phyloP scores from a whole-genome alignment of 2,329 filamentous ascomycete species.

The Trichoderma cornu-damae region DNA sequence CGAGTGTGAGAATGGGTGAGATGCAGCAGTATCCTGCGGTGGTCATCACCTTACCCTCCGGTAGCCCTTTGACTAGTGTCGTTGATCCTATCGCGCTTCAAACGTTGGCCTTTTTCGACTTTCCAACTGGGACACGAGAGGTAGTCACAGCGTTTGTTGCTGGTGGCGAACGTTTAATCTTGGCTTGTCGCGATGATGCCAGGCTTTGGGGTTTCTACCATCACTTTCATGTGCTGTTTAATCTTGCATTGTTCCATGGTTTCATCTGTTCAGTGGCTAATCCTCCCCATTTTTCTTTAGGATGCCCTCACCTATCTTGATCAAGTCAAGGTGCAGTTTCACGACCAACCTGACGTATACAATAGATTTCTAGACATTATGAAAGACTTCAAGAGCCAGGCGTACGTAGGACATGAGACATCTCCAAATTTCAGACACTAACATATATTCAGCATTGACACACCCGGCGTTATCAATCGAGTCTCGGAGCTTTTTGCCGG shows the following conservation, averaged over 20 bases:
- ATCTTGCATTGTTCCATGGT: slow-evolving; percentile 6
- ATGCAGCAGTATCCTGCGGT: slow-evolving; percentile 10
- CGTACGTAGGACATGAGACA: slow-evolving; percentile 50
- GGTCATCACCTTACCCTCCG: slow-evolving; percentile 13
- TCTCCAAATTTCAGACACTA: slow-evolving; percentile 48
- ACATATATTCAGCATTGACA: slow-evolving; percentile 67
- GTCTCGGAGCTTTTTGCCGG: slow-evolving; percentile 95
- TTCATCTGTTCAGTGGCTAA: slow-evolving; percentile 16
- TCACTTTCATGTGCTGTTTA: slow-evolving; percentile 25
- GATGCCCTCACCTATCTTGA: slow-evolving; percentile 90
- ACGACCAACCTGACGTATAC: slow-evolving; percentile 94
- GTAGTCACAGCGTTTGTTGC: slow-evolving; percentile 24
- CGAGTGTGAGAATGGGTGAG: neutral
- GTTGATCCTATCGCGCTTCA: slow-evolving; percentile 6
- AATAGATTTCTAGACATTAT: slow-evolving; percentile 97
- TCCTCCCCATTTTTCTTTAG: slow-evolving; percentile 29
- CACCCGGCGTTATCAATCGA: slow-evolving; percentile 91
- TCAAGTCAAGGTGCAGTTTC: slow-evolving; percentile 97
- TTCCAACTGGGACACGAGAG: slow-evolving; percentile 18
- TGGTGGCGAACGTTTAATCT: slow-evolving; percentile 24
- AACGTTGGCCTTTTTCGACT: slow-evolving; percentile 7
- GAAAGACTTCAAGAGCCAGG: slow-evolving; percentile 99
- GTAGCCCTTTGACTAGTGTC: slow-evolving; percentile 1
- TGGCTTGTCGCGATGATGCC: slow-evolving; percentile 21
- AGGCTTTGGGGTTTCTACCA: slow-evolving; percentile 25